phyloP scores from a whole-genome alignment of 805 yeast genomes.

The Zygoascus flipseniorum region DNA sequence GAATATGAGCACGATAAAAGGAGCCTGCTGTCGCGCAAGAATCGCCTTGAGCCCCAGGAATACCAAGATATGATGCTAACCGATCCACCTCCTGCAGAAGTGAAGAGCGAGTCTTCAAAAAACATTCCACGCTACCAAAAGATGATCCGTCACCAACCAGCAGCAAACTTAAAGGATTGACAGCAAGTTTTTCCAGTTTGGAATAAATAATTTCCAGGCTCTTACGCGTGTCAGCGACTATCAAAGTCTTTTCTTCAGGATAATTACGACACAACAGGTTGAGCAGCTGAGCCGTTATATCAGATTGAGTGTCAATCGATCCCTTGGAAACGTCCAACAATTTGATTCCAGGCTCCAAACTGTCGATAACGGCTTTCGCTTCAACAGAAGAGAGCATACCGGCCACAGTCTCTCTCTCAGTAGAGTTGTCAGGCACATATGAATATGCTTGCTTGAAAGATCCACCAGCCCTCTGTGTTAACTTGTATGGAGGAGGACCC shows the following conservation, averaged over 20 bases:
- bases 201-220: conserved; percentile 21
- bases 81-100: conserved; percentile 24
- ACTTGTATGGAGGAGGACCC: background rate
- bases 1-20: conserved; percentile 24
- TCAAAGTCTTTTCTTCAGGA: conserved; percentile 23
- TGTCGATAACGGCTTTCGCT: conserved; percentile 22
- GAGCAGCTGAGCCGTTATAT: conserved; percentile 21
- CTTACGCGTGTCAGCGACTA: conserved; percentile 24
- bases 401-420: conserved; percentile 5
- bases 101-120: conserved; percentile 5
- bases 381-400: conserved; percentile 20
- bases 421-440: background rate
- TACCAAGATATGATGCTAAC: conserved; percentile 25
- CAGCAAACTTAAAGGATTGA: conserved; percentile 21
- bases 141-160: background rate
- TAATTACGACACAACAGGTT: conserved; percentile 16
- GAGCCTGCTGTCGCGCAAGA: conserved; percentile 31
- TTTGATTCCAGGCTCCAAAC: conserved; percentile 39
- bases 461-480: background rate
- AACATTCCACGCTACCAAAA: conserved; percentile 12
- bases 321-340: conserved; percentile 76
- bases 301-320: conserved; percentile 45
- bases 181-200: conserved; percentile 16
- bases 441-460: background rate
- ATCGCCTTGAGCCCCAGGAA: conserved; percentile 33